Conservation (phyloP, 768 basidiomycete species). For the Daedalea quercina region DNA sequence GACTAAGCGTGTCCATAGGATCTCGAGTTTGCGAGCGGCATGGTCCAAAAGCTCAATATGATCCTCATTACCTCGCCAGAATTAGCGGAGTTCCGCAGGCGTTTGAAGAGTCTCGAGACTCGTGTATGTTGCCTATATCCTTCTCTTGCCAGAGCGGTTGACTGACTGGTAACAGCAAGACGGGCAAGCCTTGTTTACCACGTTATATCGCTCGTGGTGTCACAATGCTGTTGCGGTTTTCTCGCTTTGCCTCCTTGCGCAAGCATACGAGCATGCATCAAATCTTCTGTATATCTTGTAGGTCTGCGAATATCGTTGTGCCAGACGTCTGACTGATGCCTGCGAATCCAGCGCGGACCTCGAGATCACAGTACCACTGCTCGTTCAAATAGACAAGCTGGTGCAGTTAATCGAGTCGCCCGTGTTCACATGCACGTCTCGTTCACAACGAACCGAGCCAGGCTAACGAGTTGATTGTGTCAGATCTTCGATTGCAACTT, state of each 20-base stretch:
- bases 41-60: constrained; percentile 95
- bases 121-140: constrained; percentile 53
- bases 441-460: background rate
- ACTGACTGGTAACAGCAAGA: constrained; percentile 58
- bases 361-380: constrained; percentile 90
- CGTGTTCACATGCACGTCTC: constrained; percentile 84
- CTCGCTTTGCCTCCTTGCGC: constrained; percentile 91
- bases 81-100: constrained; percentile 87
- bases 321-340: background rate
- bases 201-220: constrained; percentile 95
- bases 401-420: constrained; percentile 98
- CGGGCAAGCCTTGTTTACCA: constrained; percentile 91
- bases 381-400: constrained; percentile 96
- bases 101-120: constrained; percentile 89
- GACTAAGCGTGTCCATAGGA: constrained; percentile 46
- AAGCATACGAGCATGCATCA: constrained; percentile 98
- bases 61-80: constrained; percentile 96
- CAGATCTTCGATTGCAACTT: constrained; percentile 85
- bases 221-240: constrained; percentile 97
- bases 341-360: constrained; percentile 69
- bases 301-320: constrained; percentile 19
- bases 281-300: constrained; percentile 95
- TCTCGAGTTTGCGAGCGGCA: constrained; percentile 94
- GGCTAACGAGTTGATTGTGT: background rate
- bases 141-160: background rate